phyloP scores from a whole-genome alignment of 257 asterid species.

The Rubia yunnanensis region DNA sequence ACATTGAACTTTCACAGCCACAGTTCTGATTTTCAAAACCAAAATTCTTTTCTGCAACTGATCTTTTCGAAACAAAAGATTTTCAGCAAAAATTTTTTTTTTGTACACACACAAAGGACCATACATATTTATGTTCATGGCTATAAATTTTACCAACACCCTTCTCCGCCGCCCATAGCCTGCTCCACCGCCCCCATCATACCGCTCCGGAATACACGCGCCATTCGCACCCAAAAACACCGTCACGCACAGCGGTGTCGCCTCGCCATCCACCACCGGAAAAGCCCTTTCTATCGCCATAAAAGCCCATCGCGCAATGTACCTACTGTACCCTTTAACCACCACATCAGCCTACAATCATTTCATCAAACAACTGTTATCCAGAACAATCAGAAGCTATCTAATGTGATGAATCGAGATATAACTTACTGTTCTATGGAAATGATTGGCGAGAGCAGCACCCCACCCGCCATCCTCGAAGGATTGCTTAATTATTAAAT shows the following conservation, averaged over 20 bases:
- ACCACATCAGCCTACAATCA: slow-evolving; percentile 64
- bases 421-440: slow-evolving; percentile 44
- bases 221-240: slow-evolving; percentile 96
- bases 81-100: too few species aligned
- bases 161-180: too few species aligned
- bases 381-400: not conserved
- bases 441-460: slow-evolving; percentile 71
- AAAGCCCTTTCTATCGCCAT: slow-evolving; percentile 49
- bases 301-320: slow-evolving; percentile 79
- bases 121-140: too few species aligned
- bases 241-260: slow-evolving; percentile 51
- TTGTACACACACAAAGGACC: too few species aligned
- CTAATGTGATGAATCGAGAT: not conserved
- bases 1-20: too few species aligned
- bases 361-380: not conserved
- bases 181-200: too few species aligned
- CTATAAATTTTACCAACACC: too few species aligned
- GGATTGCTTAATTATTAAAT: slow-evolving; percentile 73
- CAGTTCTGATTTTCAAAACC: too few species aligned
- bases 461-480: slow-evolving; percentile 84
- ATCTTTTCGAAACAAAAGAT: too few species aligned
- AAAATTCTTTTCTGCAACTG: too few species aligned
- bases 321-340: slow-evolving; percentile 84
- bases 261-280: slow-evolving; percentile 26
- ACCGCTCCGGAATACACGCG: slow-evolving; percentile 61